Evolutionary conservation across 176 grass and related monocot genomes (phyloP).

Genomic region (Aegilops longissima): DNA sequence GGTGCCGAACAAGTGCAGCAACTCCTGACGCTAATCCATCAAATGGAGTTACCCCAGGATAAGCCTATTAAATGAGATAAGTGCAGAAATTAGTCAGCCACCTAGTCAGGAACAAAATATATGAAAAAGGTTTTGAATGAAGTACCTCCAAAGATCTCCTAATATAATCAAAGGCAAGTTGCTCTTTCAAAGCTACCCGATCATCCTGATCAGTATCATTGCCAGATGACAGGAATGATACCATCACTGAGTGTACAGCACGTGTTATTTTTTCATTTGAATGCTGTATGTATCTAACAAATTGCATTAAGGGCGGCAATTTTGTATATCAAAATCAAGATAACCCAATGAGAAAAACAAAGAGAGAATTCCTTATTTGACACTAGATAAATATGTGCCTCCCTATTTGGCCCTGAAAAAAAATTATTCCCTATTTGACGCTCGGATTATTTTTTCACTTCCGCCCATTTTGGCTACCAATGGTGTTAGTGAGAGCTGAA

Average conservation of each 20-base stretch:
- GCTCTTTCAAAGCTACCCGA: conserved; percentile 71
- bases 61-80: conserved; percentile 48
- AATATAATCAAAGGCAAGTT: conserved; percentile 79
- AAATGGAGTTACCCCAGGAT: conserved; percentile 71
- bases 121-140: neutral
- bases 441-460: no score
- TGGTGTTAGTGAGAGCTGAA: no score
- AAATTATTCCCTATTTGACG: no score
- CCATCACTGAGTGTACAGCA: conserved; percentile 87
- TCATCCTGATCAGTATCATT: conserved; percentile 59
- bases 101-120: neutral
- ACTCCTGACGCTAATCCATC: conserved; percentile 90
- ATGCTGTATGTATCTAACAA: conserved; percentile 82
- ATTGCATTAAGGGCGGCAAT: conserved; percentile 43
- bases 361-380: no score
- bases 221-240: conserved; percentile 76
- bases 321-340: conserved; percentile 10
- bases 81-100: neutral
- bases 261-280: conserved; percentile 90
- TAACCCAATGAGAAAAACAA: neutral
- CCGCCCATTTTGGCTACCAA: no score
- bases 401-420: no score
- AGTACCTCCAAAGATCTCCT: conserved; percentile 72
- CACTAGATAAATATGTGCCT: no score
- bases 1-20: conserved; percentile 61